Conservation (phyloP, 1,139 yeast species). For the Yamadazyma dendronema region DNA sequence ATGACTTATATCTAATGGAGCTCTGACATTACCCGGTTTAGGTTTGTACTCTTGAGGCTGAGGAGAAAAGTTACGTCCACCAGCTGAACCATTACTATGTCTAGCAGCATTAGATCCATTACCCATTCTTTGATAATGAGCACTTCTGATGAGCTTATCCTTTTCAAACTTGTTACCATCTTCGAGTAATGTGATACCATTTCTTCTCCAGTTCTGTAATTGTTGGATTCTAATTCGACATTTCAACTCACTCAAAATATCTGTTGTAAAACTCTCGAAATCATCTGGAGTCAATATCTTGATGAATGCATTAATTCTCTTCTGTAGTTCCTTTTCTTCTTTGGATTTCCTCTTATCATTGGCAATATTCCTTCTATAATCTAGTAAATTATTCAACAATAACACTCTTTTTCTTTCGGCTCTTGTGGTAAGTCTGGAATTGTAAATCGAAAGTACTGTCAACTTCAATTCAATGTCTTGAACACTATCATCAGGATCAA, state of each 20-base stretch:
- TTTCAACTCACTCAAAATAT: conserved; percentile 72
- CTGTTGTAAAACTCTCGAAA: conserved; percentile 69
- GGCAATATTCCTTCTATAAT: conserved; percentile 76
- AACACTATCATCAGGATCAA: conserved; percentile 88
- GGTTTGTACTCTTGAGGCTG: conserved; percentile 44
- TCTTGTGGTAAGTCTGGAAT: conserved; percentile 82
- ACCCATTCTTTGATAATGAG: conserved; percentile 63
- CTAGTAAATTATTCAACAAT: conserved; percentile 73
- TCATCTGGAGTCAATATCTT: conserved; percentile 79
- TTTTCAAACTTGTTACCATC: conserved; percentile 85
- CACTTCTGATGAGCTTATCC: conserved; percentile 67
- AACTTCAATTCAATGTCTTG: conserved; percentile 87
- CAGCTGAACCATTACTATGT: conserved; percentile 16
- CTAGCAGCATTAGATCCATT: conserved; percentile 35
- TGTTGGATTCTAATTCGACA: conserved; percentile 83
- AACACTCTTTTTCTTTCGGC: conserved; percentile 88
- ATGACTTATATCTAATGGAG: conserved; percentile 72
- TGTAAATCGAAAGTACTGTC: conserved; percentile 84
- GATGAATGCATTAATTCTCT: conserved; percentile 75
- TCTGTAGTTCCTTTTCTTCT: conserved; percentile 83
- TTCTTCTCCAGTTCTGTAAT: conserved; percentile 87
- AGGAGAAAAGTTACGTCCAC: conserved; percentile 27
- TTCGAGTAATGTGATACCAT: conserved; percentile 83
- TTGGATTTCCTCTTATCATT: conserved; percentile 78
- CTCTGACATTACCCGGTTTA: conserved; percentile 37